Base-by-base conservation (phyloP, 257 asterid species). In the Ocimum tenuiflorum region DNA sequence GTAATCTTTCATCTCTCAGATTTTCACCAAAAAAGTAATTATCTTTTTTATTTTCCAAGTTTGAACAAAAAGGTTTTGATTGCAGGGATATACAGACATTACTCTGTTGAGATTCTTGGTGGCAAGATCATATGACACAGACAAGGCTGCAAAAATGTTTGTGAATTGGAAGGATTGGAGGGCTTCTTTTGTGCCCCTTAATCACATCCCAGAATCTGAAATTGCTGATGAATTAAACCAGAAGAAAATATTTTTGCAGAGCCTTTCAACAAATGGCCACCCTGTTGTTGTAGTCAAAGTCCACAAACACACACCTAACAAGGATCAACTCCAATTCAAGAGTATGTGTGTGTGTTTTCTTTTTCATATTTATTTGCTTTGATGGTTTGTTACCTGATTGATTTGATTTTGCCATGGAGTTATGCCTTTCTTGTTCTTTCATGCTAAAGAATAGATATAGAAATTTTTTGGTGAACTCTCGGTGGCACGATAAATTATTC, bases 301-400 rank as follows among this genome's bases (percentile, higher is more conserved):
- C 61, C 48, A 22, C 55, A 81, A 69, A 52, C 98, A 91, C 67
- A 75, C 60, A 39, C 80, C 86, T 56, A 46, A 85, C 69, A 91
- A 88, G 75, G 96, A 91, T 85, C 94, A 80, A 29, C 79, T 75
- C 35, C 96, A 91, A 75, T 88, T 91, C 88, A 91, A 86, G 80
- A 85, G 98, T 88, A 81, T 72, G n/a, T n/a, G n/a, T n/a, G n/a
- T n/a, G 18, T 63, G 15, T 10, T 10, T 49, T 0, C n/a, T n/a
- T 9, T 19, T 33, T 50, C 35, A 31, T 31, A 2, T 22, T 31
- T 36, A 31, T n/a, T n/a, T n/a, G n/a, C n/a, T 53, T 33, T 46
- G 47, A n/a, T n/a, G n/a, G n/a, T n/a, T n/a, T n/a, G n/a, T n/a
- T n/a, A n/a, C n/a, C n/a, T n/a, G n/a, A n/a, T n/a, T 50, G 10